Base-by-base conservation (phyloP, 164 flowering plant genomes). In the Macadamia integrifolia region DNA sequence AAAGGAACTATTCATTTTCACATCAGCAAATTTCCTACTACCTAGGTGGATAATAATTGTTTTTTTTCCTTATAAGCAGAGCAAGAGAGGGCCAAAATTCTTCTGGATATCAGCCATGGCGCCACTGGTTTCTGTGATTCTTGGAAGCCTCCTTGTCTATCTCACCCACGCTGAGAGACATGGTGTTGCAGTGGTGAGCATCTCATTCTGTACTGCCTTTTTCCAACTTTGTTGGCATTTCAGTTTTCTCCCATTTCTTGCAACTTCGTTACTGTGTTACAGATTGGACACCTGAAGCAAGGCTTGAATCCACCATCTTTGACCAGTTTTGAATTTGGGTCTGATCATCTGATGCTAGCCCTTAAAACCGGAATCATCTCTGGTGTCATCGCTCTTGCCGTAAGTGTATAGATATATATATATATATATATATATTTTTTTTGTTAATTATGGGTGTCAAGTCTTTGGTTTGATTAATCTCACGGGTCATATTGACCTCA, bases 61-160 rank as follows among this genome's bases (percentile, higher is more conserved):
- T 63, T 50, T 69, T 42, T 35, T 50, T 40, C 60, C 44, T 10
- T 29, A 56, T 11, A 15, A 12, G 28, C 66, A 87, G 92, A 84
- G 98, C 87, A 89, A 83, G 79, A 85, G 65, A 71, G 77, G 69
- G 62, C 72, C 84, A 60, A 72, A 30, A 40, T 79, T 93, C 77
- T 93, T 93, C 65, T 93, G 95, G 95, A 74, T 93, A 66, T 73
- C 76, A 23, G 98, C 95, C 6, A 78, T 84, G 82, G 89, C 98
- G 3, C 98, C 98, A 15, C 81, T 93, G 42, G 75, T 80, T 0
- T 88, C 92, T 4, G 90, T 93, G 2, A 70, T 88, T 23, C 12
- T 93, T 31, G 95, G 95, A 74, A 93, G 89, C 75, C 18, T 88
- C 42, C 83, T 93, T 49, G 97, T 86, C 6, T 91, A 82, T 61